These are phyloP conservation scores for Gnaphalium uliginosum DNA, from an alignment of 129 eudicot genomes.

Conservation along the genomic window DNA sequence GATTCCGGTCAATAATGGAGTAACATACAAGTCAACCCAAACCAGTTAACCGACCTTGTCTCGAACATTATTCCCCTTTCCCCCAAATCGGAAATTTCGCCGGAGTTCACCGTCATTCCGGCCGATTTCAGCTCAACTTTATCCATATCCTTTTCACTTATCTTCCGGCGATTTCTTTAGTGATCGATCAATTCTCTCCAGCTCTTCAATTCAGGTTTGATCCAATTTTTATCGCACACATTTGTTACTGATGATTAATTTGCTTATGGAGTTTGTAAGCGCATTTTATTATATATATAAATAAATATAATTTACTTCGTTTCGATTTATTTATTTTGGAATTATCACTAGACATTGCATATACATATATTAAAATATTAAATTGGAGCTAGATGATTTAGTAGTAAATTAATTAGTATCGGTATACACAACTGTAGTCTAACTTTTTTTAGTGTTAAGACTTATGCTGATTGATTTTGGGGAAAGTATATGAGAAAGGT, in stretches of 20 bases:
- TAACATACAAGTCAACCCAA: background rate
- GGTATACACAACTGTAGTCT: background rate
- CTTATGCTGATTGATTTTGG: too few species aligned
- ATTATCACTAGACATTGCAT: background rate
- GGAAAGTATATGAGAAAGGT: too few species aligned
- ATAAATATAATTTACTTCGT: background rate
- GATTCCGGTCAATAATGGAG: background rate
- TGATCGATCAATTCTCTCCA: conserved; percentile 7
- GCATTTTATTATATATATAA: too few species aligned
- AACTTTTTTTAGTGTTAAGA: background rate
- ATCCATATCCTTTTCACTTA: background rate
- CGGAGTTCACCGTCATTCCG: conserved; percentile 19
- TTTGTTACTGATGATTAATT: conserved; percentile 4
- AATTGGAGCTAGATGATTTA: conserved; percentile 13
- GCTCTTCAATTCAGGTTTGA: conserved; percentile 19
- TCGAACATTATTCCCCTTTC: background rate
- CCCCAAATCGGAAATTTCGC: conserved; percentile 10
- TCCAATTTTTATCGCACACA: conserved; percentile 1
- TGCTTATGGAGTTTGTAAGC: background rate
- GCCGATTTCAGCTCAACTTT: conserved; percentile 6
- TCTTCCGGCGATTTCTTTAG: conserved; percentile 6
- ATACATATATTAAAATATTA: background rate
- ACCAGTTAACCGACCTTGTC: background rate
- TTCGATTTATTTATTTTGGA: background rate
- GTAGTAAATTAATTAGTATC: background rate